phyloP scores from a whole-genome alignment of 1,139 yeast species.

The Sugiyamaella pinicola region DNA sequence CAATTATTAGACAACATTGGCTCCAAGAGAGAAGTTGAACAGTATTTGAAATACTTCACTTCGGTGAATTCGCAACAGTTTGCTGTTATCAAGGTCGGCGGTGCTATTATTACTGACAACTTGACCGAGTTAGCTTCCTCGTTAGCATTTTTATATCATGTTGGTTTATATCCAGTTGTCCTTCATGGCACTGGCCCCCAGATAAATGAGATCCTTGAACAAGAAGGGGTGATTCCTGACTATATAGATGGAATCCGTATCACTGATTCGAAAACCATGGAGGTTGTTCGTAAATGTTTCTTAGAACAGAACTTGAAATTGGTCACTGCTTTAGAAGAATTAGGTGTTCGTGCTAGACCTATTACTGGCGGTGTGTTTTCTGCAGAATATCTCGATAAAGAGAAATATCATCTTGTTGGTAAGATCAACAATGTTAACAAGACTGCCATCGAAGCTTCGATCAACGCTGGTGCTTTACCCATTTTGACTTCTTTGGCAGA shows the following conservation, averaged over 20 bases:
- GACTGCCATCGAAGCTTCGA: slow-evolving; percentile 90
- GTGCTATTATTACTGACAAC: slow-evolving; percentile 96
- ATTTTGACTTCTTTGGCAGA: slow-evolving; percentile 95
- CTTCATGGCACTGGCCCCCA: slow-evolving; percentile 99
- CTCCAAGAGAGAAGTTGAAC: slow-evolving; percentile 96
- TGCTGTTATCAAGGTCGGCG: slow-evolving; percentile 98
- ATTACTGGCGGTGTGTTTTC: slow-evolving; percentile 97
- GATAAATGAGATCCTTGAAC: slow-evolving; percentile 88
- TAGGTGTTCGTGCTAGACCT: slow-evolving; percentile 98
- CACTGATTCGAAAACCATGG: slow-evolving; percentile 93
- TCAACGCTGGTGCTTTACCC: slow-evolving; percentile 94
- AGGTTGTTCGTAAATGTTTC: slow-evolving; percentile 92
- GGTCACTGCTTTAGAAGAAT: slow-evolving; percentile 92
- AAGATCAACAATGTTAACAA: slow-evolving; percentile 84
- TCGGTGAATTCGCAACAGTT: slow-evolving; percentile 92
- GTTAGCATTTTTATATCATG: slow-evolving; percentile 92
- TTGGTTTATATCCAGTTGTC: slow-evolving; percentile 94
- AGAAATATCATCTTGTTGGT: slow-evolving; percentile 91
- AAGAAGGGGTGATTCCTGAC: slow-evolving; percentile 94
- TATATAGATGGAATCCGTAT: slow-evolving; percentile 96
- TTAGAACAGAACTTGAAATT: slow-evolving; percentile 90
- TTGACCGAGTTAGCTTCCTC: slow-evolving; percentile 92
- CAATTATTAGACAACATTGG: slow-evolving; percentile 94
- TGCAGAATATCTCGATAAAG: slow-evolving; percentile 89
- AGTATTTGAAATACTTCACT: slow-evolving; percentile 92